Percentiles rank a stretch among this genome's conserved stretches.
Evolutionary conservation across 345 rosid species (phyloP).

Genomic region (Aethionema arabicum): DNA sequence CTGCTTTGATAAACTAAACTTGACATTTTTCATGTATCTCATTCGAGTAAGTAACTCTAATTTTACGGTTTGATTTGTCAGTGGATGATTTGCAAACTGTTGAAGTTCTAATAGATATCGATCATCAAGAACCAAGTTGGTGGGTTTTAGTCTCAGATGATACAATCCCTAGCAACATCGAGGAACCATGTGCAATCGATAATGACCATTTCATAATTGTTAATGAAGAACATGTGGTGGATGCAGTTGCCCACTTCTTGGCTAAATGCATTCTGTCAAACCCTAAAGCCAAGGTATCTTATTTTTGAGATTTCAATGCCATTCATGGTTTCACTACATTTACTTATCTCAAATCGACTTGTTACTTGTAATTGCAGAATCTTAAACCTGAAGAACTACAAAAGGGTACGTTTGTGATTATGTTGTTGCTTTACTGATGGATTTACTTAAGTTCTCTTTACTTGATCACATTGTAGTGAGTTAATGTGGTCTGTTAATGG

Average conservation of each 20-base stretch:
- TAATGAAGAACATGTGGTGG: constrained; percentile 77
- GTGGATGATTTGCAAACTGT: constrained; percentile 66
- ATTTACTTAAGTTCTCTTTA: no score
- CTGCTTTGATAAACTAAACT: neutral
- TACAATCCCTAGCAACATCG: constrained; percentile 70
- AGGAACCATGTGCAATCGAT: constrained; percentile 82
- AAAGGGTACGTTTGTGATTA: constrained; percentile 51
- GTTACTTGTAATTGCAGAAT: constrained; percentile 50
- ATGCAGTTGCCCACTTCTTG: constrained; percentile 91
- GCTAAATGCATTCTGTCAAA: constrained; percentile 82
- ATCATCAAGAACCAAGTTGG: constrained; percentile 83
- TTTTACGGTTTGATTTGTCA: constrained; percentile 23
- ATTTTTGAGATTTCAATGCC: neutral
- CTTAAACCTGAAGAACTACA: constrained; percentile 81
- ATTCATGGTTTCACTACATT: neutral
- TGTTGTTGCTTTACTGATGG: no score
- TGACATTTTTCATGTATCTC: neutral
- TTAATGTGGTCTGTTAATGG: no score
- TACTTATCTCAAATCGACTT: neutral
- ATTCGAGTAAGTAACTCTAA: neutral
- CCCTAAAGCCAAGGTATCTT: constrained; percentile 70
- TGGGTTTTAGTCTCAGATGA: constrained; percentile 97
- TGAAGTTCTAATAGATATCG: constrained; percentile 65
- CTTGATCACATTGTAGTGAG: no score
- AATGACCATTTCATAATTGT: constrained; percentile 69